A percentile compares a stretch with the other conserved stretches of the same genome.
phyloP scores from a whole-genome alignment of 108 stramenopile genomes.

The Cyclotella baltica region DNA sequence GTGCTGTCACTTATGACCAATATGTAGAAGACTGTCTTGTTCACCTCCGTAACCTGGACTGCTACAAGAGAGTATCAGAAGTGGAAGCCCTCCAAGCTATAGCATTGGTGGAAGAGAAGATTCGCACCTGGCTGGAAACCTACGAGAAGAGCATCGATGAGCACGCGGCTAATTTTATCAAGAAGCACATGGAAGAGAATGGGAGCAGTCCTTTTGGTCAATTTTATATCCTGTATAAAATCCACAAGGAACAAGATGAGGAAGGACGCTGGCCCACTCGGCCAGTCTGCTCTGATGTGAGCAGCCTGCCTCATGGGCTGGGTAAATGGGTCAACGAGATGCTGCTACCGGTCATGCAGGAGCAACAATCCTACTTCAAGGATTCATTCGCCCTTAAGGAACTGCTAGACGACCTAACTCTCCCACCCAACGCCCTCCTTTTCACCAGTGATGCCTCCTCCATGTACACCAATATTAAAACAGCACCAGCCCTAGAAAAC shows the following conservation, averaged over 20 bases:
- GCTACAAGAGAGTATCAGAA: not conserved
- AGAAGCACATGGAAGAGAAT: not conserved
- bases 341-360: slow-evolving; percentile 7
- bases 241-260: no score
- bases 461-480: slow-evolving; percentile 48
- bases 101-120: no score
- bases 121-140: not conserved
- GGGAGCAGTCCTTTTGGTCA: not conserved
- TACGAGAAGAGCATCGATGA: not conserved
- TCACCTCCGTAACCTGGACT: not conserved
- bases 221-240: no score
- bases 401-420: not conserved
- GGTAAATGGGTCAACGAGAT: slow-evolving; percentile 8
- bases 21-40: not conserved
- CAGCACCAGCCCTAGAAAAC: slow-evolving; percentile 1
- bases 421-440: slow-evolving; percentile 18
- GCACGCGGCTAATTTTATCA: not conserved
- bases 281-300: slow-evolving; percentile 15
- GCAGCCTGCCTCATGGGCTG: not conserved
- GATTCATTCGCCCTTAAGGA: slow-evolving; percentile 9
- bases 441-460: slow-evolving; percentile 33
- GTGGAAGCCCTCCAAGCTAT: not conserved
- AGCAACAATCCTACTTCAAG: slow-evolving; percentile 5
- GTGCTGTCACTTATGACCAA: no score
- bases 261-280: slow-evolving; percentile 4